Conservation (phyloP, 306 rosid species). For the Rosa persica region DNA sequence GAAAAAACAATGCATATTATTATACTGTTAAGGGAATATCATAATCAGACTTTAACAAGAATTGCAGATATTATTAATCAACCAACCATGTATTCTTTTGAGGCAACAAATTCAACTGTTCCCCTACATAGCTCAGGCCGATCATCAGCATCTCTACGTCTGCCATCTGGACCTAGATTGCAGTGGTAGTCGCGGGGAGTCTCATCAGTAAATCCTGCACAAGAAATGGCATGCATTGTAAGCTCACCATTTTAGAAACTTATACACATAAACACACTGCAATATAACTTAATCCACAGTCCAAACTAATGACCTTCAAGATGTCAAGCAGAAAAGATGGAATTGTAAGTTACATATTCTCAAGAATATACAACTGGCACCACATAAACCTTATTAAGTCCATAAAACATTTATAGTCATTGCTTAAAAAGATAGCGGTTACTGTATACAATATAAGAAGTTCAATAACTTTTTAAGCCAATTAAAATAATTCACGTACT, state of each 20-base stretch:
- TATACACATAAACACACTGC: neutral
- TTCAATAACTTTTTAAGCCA: neutral
- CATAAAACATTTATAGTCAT: neutral
- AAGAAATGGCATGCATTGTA: constrained; percentile 16
- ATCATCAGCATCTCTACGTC: constrained; percentile 97
- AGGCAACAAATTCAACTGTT: constrained; percentile 95
- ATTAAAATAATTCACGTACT: neutral
- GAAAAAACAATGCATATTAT: neutral
- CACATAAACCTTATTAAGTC: neutral
- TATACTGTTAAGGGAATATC: neutral
- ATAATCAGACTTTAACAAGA: neutral
- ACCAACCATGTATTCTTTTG: constrained; percentile 94
- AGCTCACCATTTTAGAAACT: constrained; percentile 6
- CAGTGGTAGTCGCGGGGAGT: constrained; percentile 99
- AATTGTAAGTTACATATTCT: constrained; percentile 2
- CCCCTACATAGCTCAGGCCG: constrained; percentile 96
- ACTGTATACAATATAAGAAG: neutral
- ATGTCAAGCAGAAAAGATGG: neutral
- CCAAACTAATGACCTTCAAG: neutral
- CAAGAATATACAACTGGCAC: neutral
- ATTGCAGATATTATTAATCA: constrained; percentile 23
- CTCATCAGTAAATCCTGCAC: constrained; percentile 91
- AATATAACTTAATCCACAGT: neutral
- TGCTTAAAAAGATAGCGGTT: neutral
- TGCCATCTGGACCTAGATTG: constrained; percentile 98